A percentile compares a stretch with the other conserved stretches of the same genome.
Conservation (phyloP, 805 yeast species). For the Ogataea dorogensis region DNA sequence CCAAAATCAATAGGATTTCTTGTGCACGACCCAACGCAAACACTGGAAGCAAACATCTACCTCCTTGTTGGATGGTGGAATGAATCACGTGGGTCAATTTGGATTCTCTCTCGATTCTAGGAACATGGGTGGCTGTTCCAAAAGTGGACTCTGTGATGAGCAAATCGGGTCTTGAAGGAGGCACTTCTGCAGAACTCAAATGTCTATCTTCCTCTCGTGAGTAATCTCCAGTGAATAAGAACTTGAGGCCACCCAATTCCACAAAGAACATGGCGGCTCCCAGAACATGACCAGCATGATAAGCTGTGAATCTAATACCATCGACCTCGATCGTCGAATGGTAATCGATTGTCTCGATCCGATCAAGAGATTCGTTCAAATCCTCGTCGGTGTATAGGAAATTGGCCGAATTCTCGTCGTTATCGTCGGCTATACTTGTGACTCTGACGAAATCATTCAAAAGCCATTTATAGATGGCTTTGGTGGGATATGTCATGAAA, state of each 20-base stretch:
- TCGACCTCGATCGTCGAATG: constrained; percentile 94
- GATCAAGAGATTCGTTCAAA: constrained; percentile 78
- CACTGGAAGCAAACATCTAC: constrained; percentile 88
- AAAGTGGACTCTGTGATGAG: constrained; percentile 93
- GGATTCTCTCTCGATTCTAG: constrained; percentile 79
- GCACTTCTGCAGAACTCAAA: constrained; percentile 91
- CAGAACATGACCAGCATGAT: constrained; percentile 98
- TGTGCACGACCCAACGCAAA: constrained; percentile 98
- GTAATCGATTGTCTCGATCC: constrained; percentile 90
- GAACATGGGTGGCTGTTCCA: constrained; percentile 97
- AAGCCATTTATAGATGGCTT: constrained; percentile 96
- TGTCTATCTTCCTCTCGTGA: constrained; percentile 96
- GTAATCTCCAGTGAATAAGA: constrained; percentile 93
- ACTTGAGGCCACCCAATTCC: constrained; percentile 88
- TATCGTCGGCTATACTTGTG: constrained; percentile 55
- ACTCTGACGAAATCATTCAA: constrained; percentile 92
- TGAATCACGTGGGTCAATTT: constrained; percentile 81
- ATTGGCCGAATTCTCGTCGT: constrained; percentile 41
- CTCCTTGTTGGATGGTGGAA: constrained; percentile 80
- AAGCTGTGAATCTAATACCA: constrained; percentile 94
- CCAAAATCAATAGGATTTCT: constrained; percentile 82
- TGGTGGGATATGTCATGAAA: constrained; percentile 98
- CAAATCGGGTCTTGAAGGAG: constrained; percentile 82
- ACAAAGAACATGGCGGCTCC: constrained; percentile 98
- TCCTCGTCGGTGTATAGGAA: constrained; percentile 86